Base-by-base conservation (phyloP, 179 eudicot genomes). In the Heliamphora pulchella region DNA sequence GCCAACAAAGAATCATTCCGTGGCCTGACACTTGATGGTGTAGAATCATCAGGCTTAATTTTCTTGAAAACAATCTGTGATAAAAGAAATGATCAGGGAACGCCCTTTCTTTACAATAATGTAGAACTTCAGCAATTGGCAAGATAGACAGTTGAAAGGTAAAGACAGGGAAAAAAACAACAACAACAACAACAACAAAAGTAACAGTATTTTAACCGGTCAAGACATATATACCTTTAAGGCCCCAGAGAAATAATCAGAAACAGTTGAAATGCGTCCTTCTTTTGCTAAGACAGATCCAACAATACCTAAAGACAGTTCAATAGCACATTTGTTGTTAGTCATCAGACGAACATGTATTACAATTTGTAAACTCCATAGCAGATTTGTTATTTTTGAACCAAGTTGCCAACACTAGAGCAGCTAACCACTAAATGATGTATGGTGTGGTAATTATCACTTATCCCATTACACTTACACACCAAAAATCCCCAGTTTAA, bases 231-330 rank as follows among this genome's bases (percentile, higher is more conserved):
- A 53, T 73, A 95, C 98, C 97, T 94, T 93, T 44, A 86, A 86
- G 71, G 97, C 93, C 82, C 94, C 97, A 8, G 95, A 86, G 76
- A 88, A 82, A 78, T 91, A 77, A 85, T 94, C 97, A 83, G 97
- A 90, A 71, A 92, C 81, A 78, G 83, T 80, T 77, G 98, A 86
- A 64, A 88, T 47, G 81, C 90, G 87, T 76, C 94, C 95, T 85
- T 95, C 97, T 81, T 91, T 91, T 73, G 94, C 98, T 76, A 95
- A 83, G 80, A 90, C 88, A 6, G 98, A 91, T 76, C 97, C 96
- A 51, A 92, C 67, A 54, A 95, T 71, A 47, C 98, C 72, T 93
- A 61, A 75, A 83, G 18, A 22, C 39, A 77, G 69, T 66, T 59
- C 70, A 58, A 68, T 55, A 66, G 46, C 61, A 68, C 67, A 75